These are phyloP conservation scores for Rhizophagus clarus DNA, from an alignment of 192 early-diverging fungal species.

Conservation along the genomic window DNA sequence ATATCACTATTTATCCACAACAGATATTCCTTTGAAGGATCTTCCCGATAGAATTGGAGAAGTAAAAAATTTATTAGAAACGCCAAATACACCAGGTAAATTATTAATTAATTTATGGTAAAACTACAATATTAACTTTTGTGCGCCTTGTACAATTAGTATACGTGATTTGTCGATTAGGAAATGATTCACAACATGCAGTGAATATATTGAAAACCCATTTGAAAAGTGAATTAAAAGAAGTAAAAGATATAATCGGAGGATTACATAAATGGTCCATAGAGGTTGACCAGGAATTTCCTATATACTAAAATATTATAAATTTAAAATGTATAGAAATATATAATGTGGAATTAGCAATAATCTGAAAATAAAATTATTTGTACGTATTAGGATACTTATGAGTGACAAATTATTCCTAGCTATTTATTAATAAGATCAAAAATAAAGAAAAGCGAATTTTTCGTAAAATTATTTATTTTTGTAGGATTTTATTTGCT, in stretches of 20 bases:
- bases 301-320: constrained; percentile 64
- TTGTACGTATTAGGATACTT: no score
- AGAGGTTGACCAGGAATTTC: constrained; percentile 78
- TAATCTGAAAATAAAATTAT: no score
- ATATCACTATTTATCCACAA: neutral
- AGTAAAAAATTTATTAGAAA: constrained; percentile 35
- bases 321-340: no score
- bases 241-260: constrained; percentile 79
- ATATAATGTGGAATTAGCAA: no score
- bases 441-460: no score
- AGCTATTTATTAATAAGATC: no score
- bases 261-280: constrained; percentile 79
- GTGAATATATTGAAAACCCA: constrained; percentile 74
- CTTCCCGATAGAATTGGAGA: constrained; percentile 48
- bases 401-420: no score
- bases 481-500: no score
- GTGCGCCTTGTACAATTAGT: constrained; percentile 44
- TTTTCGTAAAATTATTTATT: no score
- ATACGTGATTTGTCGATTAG: constrained; percentile 84
- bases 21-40: constrained; percentile 61
- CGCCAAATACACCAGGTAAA: constrained; percentile 7
- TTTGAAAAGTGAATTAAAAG: constrained; percentile 54
- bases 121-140: neutral
- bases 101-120: neutral
- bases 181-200: constrained; percentile 90